phyloP scores from a whole-genome alignment of 768 basidiomycete species.

The Terana coerulea region DNA sequence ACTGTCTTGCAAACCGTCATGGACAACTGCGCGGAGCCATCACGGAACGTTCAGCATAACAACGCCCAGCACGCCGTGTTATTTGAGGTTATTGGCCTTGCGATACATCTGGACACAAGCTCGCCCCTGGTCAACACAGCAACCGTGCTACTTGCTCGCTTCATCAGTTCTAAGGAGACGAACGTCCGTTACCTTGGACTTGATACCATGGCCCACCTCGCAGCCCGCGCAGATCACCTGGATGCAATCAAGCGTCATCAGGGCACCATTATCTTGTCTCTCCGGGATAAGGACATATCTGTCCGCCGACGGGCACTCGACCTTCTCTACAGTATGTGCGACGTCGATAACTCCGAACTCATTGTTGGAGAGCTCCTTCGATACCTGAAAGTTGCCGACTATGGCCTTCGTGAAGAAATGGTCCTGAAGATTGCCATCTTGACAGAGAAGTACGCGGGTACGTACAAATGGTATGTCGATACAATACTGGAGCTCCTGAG shows the following conservation, averaged over 20 bases:
- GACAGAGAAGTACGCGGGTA: conserved; percentile 97
- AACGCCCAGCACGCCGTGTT: conserved; percentile 98
- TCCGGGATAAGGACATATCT: conserved; percentile 96
- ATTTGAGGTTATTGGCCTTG: conserved; percentile 95
- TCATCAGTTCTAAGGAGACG: conserved; percentile 97
- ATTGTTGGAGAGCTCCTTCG: conserved; percentile 94
- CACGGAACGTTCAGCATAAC: conserved; percentile 95
- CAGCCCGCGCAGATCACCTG: conserved; percentile 87
- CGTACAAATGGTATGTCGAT: conserved; percentile 99
- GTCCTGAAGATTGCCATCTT: conserved; percentile 97
- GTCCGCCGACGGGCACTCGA: conserved; percentile 93
- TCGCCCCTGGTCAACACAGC: conserved; percentile 87
- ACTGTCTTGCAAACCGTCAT: conserved; percentile 87
- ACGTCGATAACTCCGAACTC: conserved; percentile 91
- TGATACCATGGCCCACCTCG: conserved; percentile 98
- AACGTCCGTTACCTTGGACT: conserved; percentile 97
- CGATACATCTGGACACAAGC: conserved; percentile 91
- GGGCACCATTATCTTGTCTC: conserved; percentile 88
- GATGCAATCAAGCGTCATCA: conserved; percentile 95
- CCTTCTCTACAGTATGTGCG: conserved; percentile 98
- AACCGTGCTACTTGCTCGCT: conserved; percentile 87
- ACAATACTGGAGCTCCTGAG: conserved; percentile 95
- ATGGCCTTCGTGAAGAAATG: conserved; percentile 96
- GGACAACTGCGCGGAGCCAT: conserved; percentile 86
- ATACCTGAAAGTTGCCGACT: conserved; percentile 95